Evolutionary conservation across 2,329 filamentous ascomycete genomes (phyloP), one percentile per base, ranked within the genome.

Genomic region (Ophiosphaerella narmari): DNA sequence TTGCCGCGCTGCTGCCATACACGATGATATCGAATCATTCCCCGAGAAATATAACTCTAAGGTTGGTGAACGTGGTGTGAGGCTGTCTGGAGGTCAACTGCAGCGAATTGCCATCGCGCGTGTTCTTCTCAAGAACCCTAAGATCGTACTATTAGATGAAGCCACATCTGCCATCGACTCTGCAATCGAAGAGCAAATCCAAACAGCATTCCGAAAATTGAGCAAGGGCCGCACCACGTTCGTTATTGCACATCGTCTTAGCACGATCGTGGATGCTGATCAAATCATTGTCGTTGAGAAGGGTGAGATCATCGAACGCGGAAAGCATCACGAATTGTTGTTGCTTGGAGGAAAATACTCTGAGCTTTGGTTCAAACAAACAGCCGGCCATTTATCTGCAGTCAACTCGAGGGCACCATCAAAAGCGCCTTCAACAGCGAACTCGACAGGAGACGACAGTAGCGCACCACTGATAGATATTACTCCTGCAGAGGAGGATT

Each of bases 281-380:
- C 89, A 92, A 65, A 91, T 96, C 53, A 79, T 91, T 45, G 90
- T 95, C 38, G 79, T 92, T 26, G 86, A 88, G 55, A 84, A 85
- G 52, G 91, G 91, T n/a, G 80, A 82, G 39, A 87, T 96, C 43
- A 83, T 84, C 12, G 91, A 96, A 75, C 81, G 82, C 40, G 91
- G 91, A 13, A 91, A 86, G 0, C 91, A 96, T 67, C 82, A 88
- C 13, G 86, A 93, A 61, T 80, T 96, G 3, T 78, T 96, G 5
- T 79, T 80, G 2, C 77, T 82, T 40, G 85, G 84, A 26, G 90
- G 90, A 11, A 85, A 86, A 52, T 96, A 96, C 67, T 83, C 85
- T 9, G 86, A 86, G 52, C 92, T 96, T 85, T 96, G 91, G 91
- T 85, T 87, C 56, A 93, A 92, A 74, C 91, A 96, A 72, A 91